A percentile compares a stretch with the other conserved stretches of the same genome.
phyloP scores from a whole-genome alignment of 2,329 filamentous ascomycete species.

The Cadophora luteo-olivacea region DNA sequence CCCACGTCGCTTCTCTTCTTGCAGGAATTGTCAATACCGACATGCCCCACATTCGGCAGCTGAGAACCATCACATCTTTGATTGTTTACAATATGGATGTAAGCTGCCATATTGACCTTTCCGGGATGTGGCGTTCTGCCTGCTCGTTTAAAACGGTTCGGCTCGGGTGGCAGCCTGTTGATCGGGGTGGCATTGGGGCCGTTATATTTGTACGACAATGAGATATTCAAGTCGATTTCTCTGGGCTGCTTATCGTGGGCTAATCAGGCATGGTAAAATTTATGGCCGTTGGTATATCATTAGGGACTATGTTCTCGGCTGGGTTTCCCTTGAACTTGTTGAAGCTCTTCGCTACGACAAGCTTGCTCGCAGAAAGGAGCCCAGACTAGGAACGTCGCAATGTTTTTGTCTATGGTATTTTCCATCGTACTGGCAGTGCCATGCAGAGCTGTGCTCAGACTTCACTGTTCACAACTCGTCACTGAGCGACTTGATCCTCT shows the following conservation, averaged over 20 bases:
- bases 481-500: slow-evolving; percentile 34
- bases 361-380: no score
- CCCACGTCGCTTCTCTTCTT: neutral
- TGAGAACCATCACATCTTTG: neutral
- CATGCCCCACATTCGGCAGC: neutral
- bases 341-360: no score
- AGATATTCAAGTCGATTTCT: neutral
- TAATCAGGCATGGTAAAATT: neutral
- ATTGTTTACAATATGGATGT: neutral
- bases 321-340: neutral
- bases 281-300: neutral
- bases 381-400: neutral
- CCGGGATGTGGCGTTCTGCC: neutral
- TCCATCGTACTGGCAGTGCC: neutral
- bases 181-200: neutral
- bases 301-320: neutral
- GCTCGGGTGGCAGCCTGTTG: neutral
- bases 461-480: slow-evolving; percentile 33
- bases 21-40: neutral
- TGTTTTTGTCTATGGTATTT: neutral
- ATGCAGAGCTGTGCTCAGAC: slow-evolving; percentile 22
- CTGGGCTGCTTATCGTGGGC: no score
- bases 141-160: neutral
- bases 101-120: neutral
- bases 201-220: neutral